Evolutionary conservation across 2,329 filamentous ascomycete species (phyloP).

Genomic region (Chlorencoelia australis): DNA sequence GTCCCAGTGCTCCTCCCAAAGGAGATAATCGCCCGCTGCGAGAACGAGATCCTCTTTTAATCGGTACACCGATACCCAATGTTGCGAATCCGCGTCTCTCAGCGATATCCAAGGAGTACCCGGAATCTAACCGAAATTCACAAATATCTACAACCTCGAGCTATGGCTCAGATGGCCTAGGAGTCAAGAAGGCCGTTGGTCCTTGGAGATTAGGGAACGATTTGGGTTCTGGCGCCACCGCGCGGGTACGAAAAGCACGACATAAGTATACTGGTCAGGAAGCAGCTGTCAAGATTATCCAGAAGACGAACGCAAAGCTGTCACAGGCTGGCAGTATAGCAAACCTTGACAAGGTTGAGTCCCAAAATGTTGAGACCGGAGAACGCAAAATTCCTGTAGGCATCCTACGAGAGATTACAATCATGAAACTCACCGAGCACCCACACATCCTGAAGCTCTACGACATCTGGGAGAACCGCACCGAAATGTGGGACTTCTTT

Average conservation of each 20-base stretch:
- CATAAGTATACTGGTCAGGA: constrained; percentile 69
- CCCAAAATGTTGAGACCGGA: constrained; percentile 41
- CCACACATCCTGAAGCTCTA: constrained; percentile 89
- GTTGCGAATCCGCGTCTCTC: constrained; percentile 27
- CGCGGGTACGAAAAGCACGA: constrained; percentile 74
- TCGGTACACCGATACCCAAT: constrained; percentile 23
- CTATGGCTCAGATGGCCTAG: constrained; percentile 25
- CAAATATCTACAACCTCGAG: constrained; percentile 31
- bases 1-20: constrained; percentile 8
- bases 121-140: constrained; percentile 30
- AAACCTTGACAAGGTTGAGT: constrained; percentile 66
- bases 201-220: constrained; percentile 90
- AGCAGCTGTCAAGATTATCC: constrained; percentile 92
- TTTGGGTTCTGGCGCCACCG: constrained; percentile 81
- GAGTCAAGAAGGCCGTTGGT: constrained; percentile 65
- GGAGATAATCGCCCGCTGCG: constrained; percentile 6
- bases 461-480: constrained; percentile 95
- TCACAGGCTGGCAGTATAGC: constrained; percentile 80
- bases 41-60: constrained; percentile 9
- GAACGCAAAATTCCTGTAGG: constrained; percentile 70
- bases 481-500: constrained; percentile 67
- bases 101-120: constrained; percentile 26
- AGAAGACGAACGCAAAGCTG: constrained; percentile 68
- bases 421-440: constrained; percentile 94
- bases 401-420: constrained; percentile 89